These are phyloP conservation scores for Collariella sp. DNA, from an alignment of 495 filamentous ascomycete species.

Conservation along the genomic window DNA sequence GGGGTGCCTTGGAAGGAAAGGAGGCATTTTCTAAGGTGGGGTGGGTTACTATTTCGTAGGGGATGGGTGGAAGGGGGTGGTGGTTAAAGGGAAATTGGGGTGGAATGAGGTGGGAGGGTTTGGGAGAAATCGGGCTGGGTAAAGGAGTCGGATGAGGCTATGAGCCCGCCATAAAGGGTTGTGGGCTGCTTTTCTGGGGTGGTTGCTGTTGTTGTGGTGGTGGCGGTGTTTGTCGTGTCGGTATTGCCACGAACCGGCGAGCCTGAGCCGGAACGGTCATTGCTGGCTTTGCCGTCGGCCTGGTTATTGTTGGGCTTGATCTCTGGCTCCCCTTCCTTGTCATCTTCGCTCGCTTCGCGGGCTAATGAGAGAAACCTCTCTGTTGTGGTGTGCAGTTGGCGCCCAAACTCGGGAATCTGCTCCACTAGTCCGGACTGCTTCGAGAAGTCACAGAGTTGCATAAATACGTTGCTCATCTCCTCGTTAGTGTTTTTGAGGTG, in stretches of 20 bases:
- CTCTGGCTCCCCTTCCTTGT: slow-evolving; percentile 22
- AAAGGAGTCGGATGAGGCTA: slow-evolving; percentile 23
- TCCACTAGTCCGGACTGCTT: slow-evolving; percentile 42
- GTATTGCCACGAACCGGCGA: not conserved
- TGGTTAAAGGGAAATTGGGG: not conserved
- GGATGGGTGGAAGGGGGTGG: not conserved
- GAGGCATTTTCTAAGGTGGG: slow-evolving; percentile 32
- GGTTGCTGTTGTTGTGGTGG: not conserved
- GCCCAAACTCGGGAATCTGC: slow-evolving; percentile 43
- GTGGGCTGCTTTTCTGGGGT: not conserved
- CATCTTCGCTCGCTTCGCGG: slow-evolving; percentile 30
- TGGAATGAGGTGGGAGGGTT: not conserved
- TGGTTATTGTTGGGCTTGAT: slow-evolving; percentile 1
- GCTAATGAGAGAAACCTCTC: slow-evolving; percentile 40
- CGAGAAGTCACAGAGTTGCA: slow-evolving; percentile 56
- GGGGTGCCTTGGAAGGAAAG: slow-evolving; percentile 21
- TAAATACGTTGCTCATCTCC: slow-evolving; percentile 65
- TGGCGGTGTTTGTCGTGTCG: not conserved
- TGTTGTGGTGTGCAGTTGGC: slow-evolving; percentile 37
- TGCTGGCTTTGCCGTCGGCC: not conserved
- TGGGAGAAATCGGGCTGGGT: slow-evolving; percentile 1
- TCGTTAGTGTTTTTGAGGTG: slow-evolving; percentile 58
- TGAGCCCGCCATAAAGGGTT: slow-evolving; percentile 19
- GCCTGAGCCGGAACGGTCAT: not conserved
- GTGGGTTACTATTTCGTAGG: slow-evolving; percentile 30